Evolutionary conservation across 257 asterid species (phyloP).

Genomic region (Rehmannia glutinosa): DNA sequence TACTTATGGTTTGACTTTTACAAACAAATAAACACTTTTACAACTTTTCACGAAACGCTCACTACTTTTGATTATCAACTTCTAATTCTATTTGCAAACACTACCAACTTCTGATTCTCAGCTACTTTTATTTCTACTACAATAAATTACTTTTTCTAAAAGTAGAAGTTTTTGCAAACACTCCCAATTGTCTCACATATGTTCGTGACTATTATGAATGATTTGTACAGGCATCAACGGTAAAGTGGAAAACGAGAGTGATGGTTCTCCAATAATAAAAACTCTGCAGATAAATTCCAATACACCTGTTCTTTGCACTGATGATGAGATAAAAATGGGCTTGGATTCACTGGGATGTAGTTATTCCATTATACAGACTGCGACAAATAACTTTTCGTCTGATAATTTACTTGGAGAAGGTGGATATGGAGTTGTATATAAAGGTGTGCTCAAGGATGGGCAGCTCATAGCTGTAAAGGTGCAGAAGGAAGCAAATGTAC

Average conservation of each 20-base stretch:
- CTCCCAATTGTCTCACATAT: too few relatives aligned
- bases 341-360: conserved; percentile 46
- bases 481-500: conserved; percentile 45
- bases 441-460: conserved; percentile 55
- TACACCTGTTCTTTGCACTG: conserved; percentile 19
- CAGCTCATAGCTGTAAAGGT: conserved; percentile 60
- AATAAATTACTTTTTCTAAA: too few relatives aligned
- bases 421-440: conserved; percentile 53
- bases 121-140: too few relatives aligned
- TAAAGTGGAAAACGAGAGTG: conserved; percentile 32
- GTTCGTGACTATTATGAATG: background rate
- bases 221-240: conserved; percentile 22
- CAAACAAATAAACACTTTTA: too few relatives aligned
- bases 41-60: too few relatives aligned
- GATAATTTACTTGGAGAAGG: conserved; percentile 61
- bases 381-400: conserved; percentile 54
- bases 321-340: conserved; percentile 36
- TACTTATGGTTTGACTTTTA: too few relatives aligned
- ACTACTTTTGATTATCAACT: too few relatives aligned
- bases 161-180: too few relatives aligned
- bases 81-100: too few relatives aligned
- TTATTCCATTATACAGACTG: conserved; percentile 44
- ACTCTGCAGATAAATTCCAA: conserved; percentile 17
- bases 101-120: too few relatives aligned
- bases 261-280: too few relatives aligned